These are phyloP conservation scores for Sporothrix brasiliensis DNA, from an alignment of 2,329 filamentous ascomycete genomes.

Conservation along the genomic window DNA sequence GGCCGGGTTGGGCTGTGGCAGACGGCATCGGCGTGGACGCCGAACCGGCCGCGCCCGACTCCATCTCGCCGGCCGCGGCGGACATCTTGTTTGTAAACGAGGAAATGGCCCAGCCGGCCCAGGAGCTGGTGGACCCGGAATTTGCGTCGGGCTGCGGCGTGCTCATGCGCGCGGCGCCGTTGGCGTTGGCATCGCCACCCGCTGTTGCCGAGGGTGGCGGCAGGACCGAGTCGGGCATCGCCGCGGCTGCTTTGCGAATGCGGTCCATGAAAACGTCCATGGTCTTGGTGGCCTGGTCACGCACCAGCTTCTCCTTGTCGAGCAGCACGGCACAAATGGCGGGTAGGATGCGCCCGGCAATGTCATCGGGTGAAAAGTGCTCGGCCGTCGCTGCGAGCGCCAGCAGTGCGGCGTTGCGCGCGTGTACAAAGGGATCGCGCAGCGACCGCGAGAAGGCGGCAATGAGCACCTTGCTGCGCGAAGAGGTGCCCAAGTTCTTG, in stretches of 20 bases:
- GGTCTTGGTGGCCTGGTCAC: conserved; percentile 88
- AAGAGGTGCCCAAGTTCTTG: conserved; percentile 76
- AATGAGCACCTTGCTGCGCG: conserved; percentile 84
- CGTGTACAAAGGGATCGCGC: conserved; percentile 92
- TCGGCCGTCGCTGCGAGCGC: conserved; percentile 84
- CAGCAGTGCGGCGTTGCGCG: conserved; percentile 83
- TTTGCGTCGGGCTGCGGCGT: conserved; percentile 66
- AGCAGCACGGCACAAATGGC: conserved; percentile 81
- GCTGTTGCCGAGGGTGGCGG: conserved; percentile 60
- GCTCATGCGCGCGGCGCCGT: conserved; percentile 70
- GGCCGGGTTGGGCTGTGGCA: conserved; percentile 31
- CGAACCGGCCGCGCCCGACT: conserved; percentile 50
- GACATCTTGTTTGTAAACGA: conserved; percentile 96
- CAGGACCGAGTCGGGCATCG: conserved; percentile 78
- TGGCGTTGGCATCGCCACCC: conserved; percentile 41
- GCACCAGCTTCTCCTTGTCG: conserved; percentile 93
- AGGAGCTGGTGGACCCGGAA: conserved; percentile 57
- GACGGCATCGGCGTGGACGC: conserved; percentile 13
- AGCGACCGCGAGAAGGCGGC: conserved; percentile 89
- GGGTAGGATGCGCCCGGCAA: conserved; percentile 79
- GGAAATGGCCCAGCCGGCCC: conserved; percentile 98
- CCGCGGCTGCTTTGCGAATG: conserved; percentile 74
- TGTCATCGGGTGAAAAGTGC: conserved; percentile 86
- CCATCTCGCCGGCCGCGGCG: conserved; percentile 82
- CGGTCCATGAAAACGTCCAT: conserved; percentile 83